Percentiles rank a stretch among this genome's conserved stretches.
Conservation (phyloP, 2,329 filamentous ascomycete genomes). For the Phialophora macrospora region DNA sequence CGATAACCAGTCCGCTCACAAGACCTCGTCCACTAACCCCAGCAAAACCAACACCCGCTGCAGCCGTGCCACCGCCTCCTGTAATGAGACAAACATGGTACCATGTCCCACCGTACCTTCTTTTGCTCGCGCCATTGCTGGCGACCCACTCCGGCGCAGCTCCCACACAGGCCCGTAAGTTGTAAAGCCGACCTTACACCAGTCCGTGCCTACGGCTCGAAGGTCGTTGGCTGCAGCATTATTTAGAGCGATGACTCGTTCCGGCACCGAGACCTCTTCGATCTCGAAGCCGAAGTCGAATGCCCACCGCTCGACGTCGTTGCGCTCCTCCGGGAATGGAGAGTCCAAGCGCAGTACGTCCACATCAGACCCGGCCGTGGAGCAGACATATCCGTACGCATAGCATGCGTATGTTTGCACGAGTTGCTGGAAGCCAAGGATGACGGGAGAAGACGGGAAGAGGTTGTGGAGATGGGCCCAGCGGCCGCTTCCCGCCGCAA, state of each 20-base stretch:
- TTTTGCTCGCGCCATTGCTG: not conserved
- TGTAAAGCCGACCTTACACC: not conserved
- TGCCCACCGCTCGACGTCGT: not conserved
- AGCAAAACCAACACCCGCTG: constrained; percentile 21
- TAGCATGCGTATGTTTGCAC: constrained; percentile 26
- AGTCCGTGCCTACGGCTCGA: not conserved
- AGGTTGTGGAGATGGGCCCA: constrained; percentile 27
- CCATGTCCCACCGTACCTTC: not conserved
- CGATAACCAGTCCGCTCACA: constrained; percentile 6
- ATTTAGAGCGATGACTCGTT: constrained; percentile 18
- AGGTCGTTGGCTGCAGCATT: constrained; percentile 19
- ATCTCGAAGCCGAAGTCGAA: constrained; percentile 24
- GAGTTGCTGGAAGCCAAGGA: constrained; percentile 14
- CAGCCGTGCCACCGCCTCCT: constrained; percentile 18
- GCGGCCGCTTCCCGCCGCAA: constrained; percentile 19
- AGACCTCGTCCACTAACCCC: constrained; percentile 16
- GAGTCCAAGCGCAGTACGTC: constrained; percentile 14
- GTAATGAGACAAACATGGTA: constrained; percentile 1
- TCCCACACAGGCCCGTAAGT: constrained; percentile 20
- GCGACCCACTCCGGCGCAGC: constrained; percentile 2
- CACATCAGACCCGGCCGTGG: not conserved
- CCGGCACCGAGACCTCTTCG: constrained; percentile 10
- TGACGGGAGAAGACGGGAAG: constrained; percentile 21
- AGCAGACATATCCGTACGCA: constrained; percentile 23
- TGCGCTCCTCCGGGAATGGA: constrained; percentile 12